These are phyloP conservation scores for Fusarium paranaense DNA, from an alignment of 2,329 filamentous ascomycete genomes.

Conservation along the genomic window DNA sequence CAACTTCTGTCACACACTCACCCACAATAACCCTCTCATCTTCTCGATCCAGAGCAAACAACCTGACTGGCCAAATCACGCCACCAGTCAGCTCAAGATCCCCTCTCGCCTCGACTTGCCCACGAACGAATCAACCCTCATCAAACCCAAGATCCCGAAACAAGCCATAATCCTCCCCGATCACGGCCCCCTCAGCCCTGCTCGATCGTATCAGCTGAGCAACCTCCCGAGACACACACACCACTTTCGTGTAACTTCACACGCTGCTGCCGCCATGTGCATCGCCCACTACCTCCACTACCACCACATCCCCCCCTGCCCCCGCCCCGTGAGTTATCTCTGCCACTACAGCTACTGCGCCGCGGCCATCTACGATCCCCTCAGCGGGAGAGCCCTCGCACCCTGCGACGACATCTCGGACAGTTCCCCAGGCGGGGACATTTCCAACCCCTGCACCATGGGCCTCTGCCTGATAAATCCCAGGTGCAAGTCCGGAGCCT, in stretches of 20 bases:
- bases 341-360: slow-evolving; percentile 59
- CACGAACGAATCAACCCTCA: neutral
- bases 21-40: neutral
- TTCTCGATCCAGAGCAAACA: neutral
- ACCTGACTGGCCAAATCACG: slow-evolving; percentile 7
- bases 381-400: slow-evolving; percentile 40
- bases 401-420: slow-evolving; percentile 36
- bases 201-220: slow-evolving; percentile 37
- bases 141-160: neutral
- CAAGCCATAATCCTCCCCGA: neutral
- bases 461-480: slow-evolving; percentile 59
- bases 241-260: slow-evolving; percentile 28
- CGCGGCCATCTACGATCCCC: slow-evolving; percentile 48
- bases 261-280: slow-evolving; percentile 55
- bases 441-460: slow-evolving; percentile 57
- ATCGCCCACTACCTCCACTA: slow-evolving; percentile 63
- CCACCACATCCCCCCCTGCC: slow-evolving; percentile 60
- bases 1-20: neutral
- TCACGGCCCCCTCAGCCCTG: neutral
- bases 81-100: neutral
- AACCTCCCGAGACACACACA: slow-evolving; percentile 40
- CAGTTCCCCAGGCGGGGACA: slow-evolving; percentile 43
- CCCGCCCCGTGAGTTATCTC: slow-evolving; percentile 53
- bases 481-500: slow-evolving; percentile 60
- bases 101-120: neutral